Evolutionary conservation across 2,329 filamentous ascomycete genomes (phyloP), one percentile per base, ranked within the genome.

Genomic region (Claviceps monticola): DNA sequence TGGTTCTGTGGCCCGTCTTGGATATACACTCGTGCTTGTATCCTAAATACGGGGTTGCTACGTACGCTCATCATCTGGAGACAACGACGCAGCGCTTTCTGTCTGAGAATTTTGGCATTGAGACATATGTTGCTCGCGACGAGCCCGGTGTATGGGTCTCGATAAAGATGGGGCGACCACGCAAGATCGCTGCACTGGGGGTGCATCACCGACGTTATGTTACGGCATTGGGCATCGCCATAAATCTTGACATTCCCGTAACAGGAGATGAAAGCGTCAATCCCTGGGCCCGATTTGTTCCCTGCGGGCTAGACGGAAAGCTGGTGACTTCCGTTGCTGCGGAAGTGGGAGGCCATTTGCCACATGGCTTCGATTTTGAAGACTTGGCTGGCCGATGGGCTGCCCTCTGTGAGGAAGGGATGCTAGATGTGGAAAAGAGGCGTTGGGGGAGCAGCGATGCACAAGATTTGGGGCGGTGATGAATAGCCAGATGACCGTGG

Each of bases 1-100:
- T 95, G 48, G 86, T 96, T 38, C 80, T 90, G n/a, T 98, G 95
- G 73, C 88, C 91, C 3, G 80, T 96, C 49, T 66, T 95, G n/a
- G 88, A 95, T 65, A 75, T 97, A 52, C 80, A 79, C 51, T 74
- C 78, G 6, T 61, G 66, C 0, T 57, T 67, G 11, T 78, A 88
- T 57, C 69, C 71, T 0, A 71, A 62, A 46, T 72, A 93, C 19
- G 82, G 78, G 4, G 84, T 93, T 13, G 74, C 87, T 17, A 79
- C 78, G 55, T 95, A 95, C 68, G 84, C 95, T 5, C 76, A 80
- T 38, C 67, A 89, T 36, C 75, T 98, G 1, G 90, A 98, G 65
- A 74, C 82, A 54, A 82, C 80, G 0, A 83, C 94, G 1, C 84
- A 88, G 41, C 75, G 76, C 6, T 74, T 83, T 0, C 78, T 93